These are phyloP conservation scores for Monosporascus ibericus DNA, from an alignment of 2,329 filamentous ascomycete genomes.

Conservation along the genomic window DNA sequence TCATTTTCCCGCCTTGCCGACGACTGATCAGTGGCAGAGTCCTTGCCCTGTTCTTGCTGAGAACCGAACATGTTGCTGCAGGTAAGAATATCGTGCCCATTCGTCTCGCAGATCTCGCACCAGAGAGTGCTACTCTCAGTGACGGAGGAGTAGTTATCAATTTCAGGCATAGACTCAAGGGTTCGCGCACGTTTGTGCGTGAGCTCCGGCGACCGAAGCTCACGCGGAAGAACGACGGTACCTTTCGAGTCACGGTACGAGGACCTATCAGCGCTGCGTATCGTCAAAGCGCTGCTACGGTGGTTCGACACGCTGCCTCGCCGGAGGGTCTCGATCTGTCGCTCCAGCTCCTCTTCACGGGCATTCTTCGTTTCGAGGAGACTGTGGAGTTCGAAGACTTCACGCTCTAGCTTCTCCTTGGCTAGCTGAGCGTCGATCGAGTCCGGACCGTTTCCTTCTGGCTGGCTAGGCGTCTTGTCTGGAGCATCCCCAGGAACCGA, in stretches of 20 bases:
- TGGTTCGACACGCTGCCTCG: slow-evolving; percentile 36
- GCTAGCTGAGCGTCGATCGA: slow-evolving; percentile 50
- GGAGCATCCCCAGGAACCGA: slow-evolving; percentile 42
- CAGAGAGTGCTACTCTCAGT: slow-evolving; percentile 71
- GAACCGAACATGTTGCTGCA: slow-evolving; percentile 83
- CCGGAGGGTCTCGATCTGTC: slow-evolving; percentile 66
- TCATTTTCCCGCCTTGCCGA: slow-evolving; percentile 28
- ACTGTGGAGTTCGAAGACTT: slow-evolving; percentile 70
- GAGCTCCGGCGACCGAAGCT: slow-evolving; percentile 40
- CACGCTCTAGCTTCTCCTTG: slow-evolving; percentile 68
- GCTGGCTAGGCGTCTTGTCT: slow-evolving; percentile 26
- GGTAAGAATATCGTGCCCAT: slow-evolving; percentile 87
- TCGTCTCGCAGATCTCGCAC: slow-evolving; percentile 94
- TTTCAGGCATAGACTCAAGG: slow-evolving; percentile 65
- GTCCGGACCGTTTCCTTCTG: slow-evolving; percentile 35
- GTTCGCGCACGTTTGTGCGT: slow-evolving; percentile 46
- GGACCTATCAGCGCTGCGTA: slow-evolving; percentile 45
- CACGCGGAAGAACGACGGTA: slow-evolving; percentile 54
- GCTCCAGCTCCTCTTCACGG: slow-evolving; percentile 80
- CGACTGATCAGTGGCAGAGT: slow-evolving; percentile 11
- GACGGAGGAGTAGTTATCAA: slow-evolving; percentile 61
- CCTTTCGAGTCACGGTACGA: slow-evolving; percentile 62
- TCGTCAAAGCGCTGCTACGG: slow-evolving; percentile 45
- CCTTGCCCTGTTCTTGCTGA: slow-evolving; percentile 23
- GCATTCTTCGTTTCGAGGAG: slow-evolving; percentile 65